Evolutionary conservation across 257 asterid species (phyloP), one percentile per base, ranked within the genome.

Genomic region (Thymus mandschuricus): DNA sequence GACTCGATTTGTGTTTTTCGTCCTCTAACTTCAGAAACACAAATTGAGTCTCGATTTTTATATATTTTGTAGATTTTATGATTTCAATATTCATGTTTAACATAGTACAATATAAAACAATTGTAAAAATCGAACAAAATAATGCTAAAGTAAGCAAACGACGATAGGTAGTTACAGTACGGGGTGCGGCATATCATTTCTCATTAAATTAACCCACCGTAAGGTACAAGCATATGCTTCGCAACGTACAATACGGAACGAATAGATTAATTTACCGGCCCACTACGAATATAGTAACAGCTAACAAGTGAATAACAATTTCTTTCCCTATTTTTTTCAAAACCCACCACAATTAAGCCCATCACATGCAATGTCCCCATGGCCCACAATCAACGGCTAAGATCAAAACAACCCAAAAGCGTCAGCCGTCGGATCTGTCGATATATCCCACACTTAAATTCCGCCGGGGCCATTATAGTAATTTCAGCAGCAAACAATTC

Each of bases 331-430:
- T 52, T 44, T 55, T 56, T 66, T 34, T 64, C 31, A 31, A 31
- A 48, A 38, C 66, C 81, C 66, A 70, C 62, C 74, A 62, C 71
- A 60, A 73, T 75, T 59, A 83, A 78, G 73, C 81, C 76, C 30
- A 70, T 77, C 96, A 91, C 94, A 85, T 88, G 96, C 83, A 46
- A 75, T 87, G 97, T 85, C 75, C 6, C 71, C 65, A 44, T 6
- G 40, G 60, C 52, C 72, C 72, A 31, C 57, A 75, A 59, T 78
- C 30, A 34, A 83, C 78, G 81, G 86, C 48, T 69, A 73, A 3
- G 86, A 87, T 78, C 2, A 33, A 55, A 38, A 71, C 13, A 70
- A 54, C 57, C 65, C 40, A 43, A 59, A 30, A 69, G 56, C 65
- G 10, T 15, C 49, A 64, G 70, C 87, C 85, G 31, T 82, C 66